A percentile compares a stretch with the other conserved stretches of the same genome.
phyloP scores from a whole-genome alignment of 2,329 filamentous ascomycete species.

The Colletotrichum sojae region DNA sequence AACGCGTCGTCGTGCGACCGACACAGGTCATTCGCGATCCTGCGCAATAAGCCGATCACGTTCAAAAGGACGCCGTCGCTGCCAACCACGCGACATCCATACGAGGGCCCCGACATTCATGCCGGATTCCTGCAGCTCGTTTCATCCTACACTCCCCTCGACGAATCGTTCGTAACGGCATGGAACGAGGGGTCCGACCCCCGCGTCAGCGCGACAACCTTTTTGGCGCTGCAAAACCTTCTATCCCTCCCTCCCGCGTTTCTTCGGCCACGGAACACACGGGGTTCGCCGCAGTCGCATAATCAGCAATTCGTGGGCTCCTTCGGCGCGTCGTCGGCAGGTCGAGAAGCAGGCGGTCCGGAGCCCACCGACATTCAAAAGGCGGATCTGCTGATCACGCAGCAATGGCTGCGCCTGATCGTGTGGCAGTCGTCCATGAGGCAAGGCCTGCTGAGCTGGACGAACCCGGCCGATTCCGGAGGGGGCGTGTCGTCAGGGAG shows the following conservation, averaged over 20 bases:
- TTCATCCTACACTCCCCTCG: constrained; percentile 73
- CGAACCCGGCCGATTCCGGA: constrained; percentile 40
- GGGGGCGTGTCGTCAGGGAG: constrained; percentile 16
- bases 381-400: constrained; percentile 77
- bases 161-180: constrained; percentile 73
- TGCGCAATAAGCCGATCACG: constrained; percentile 74
- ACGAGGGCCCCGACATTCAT: constrained; percentile 67
- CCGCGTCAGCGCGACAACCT: constrained; percentile 50
- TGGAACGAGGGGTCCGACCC: constrained; percentile 72
- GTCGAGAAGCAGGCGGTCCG: constrained; percentile 47
- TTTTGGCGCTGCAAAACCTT: constrained; percentile 52
- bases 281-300: constrained; percentile 47
- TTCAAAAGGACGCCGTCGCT: constrained; percentile 71
- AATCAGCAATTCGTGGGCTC: constrained; percentile 33
- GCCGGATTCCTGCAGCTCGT: constrained; percentile 73
- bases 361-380: constrained; percentile 74
- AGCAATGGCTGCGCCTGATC: constrained; percentile 79
- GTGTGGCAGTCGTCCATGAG: constrained; percentile 81
- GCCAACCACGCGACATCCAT: constrained; percentile 65
- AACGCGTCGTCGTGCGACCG: constrained; percentile 5
- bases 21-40: constrained; percentile 73
- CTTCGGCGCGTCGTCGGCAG: constrained; percentile 23
- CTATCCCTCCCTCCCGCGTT: constrained; percentile 52
- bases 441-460: constrained; percentile 73
- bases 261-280: constrained; percentile 43